Evolutionary conservation across 768 basidiomycete genomes (phyloP).

Genomic region (Dentipellis fragilis): DNA sequence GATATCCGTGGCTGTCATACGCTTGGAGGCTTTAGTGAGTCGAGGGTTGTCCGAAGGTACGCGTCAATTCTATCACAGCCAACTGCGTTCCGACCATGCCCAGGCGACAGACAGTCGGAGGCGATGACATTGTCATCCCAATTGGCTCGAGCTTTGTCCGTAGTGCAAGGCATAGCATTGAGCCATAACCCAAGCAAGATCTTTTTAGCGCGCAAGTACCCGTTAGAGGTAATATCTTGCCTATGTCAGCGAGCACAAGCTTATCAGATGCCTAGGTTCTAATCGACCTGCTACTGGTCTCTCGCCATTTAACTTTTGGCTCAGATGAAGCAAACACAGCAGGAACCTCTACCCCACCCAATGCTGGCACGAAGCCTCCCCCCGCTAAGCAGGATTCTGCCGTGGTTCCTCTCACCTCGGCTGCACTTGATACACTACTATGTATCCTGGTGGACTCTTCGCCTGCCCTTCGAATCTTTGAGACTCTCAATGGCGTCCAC

Average conservation of each 20-base stretch:
- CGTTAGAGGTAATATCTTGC: constrained; percentile 47
- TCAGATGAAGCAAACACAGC: constrained; percentile 7
- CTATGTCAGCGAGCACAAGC: not conserved
- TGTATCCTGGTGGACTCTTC: constrained; percentile 87
- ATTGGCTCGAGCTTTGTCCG: constrained; percentile 46
- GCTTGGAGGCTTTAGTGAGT: constrained; percentile 38
- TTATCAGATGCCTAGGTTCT: constrained; percentile 40
- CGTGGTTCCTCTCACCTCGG: constrained; percentile 27
- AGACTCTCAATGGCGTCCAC: constrained; percentile 68
- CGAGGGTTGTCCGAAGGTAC: constrained; percentile 36
- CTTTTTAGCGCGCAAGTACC: constrained; percentile 56
- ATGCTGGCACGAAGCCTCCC: constrained; percentile 10
- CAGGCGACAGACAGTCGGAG: constrained; percentile 39
- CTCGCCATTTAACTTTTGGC: constrained; percentile 41
- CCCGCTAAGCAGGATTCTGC: not conserved
- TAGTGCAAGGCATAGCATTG: constrained; percentile 70
- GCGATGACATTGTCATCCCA: constrained; percentile 38
- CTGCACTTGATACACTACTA: constrained; percentile 73
- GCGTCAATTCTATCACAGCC: constrained; percentile 1
- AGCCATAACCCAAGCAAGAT: constrained; percentile 59
- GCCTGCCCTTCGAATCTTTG: constrained; percentile 64
- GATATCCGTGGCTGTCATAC: constrained; percentile 41
- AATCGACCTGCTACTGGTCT: constrained; percentile 58
- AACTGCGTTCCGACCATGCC: constrained; percentile 1
- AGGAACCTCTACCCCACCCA: constrained; percentile 18